These are phyloP conservation scores for Bipolaris victoriae DNA, from an alignment of 2,329 filamentous ascomycete species.

Conservation along the genomic window DNA sequence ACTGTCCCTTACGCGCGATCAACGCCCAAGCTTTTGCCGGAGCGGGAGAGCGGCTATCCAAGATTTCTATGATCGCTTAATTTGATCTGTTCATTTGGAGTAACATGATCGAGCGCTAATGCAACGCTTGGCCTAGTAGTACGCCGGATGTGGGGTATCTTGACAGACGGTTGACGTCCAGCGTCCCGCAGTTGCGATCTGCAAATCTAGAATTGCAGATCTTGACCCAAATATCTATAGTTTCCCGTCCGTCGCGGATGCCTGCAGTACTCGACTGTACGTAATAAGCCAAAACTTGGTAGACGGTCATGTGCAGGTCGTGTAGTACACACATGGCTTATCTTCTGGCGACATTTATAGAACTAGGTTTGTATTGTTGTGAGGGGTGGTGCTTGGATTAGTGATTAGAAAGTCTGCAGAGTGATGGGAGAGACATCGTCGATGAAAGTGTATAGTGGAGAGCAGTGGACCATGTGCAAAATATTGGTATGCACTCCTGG, in stretches of 20 bases:
- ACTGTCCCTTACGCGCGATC: background rate
- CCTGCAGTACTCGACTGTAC: background rate
- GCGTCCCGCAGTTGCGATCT: background rate
- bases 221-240: background rate
- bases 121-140: background rate
- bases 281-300: background rate
- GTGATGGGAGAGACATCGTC: background rate
- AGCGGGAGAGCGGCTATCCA: conserved; percentile 9
- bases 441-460: background rate
- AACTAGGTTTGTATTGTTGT: no score
- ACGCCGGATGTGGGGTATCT: background rate
- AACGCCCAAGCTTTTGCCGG: conserved; percentile 1
- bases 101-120: background rate
- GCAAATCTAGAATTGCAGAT: background rate
- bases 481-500: background rate
- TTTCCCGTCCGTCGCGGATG: background rate
- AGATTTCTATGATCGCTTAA: background rate
- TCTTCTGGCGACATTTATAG: no score
- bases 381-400: no score
- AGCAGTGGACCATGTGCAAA: background rate
- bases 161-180: background rate
- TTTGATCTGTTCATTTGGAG: background rate
- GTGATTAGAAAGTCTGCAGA: no score
- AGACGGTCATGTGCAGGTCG: background rate
- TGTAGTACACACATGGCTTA: background rate